Percentiles rank a stretch among this genome's conserved stretches.
These are phyloP conservation scores for Stagonosporopsis rhizophila DNA, from an alignment of 2,329 filamentous ascomycete genomes.

Conservation along the genomic window DNA sequence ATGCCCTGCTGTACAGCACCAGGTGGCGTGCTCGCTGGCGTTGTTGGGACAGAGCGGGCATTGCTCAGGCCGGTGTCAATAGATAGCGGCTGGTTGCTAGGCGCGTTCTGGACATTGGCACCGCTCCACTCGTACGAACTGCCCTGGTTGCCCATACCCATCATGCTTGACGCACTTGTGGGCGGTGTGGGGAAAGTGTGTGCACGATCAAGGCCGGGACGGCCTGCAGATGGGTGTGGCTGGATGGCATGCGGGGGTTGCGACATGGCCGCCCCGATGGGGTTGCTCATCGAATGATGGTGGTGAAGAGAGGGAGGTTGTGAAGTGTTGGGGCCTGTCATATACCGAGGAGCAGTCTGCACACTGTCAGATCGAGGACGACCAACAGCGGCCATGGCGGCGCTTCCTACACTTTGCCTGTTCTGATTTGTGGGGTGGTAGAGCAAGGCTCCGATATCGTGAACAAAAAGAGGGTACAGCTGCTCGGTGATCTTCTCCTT, in stretches of 20 bases:
- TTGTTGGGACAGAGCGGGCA: slow-evolving; percentile 84
- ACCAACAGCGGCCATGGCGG: slow-evolving; percentile 77
- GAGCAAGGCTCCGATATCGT: slow-evolving; percentile 91
- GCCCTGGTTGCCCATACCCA: slow-evolving; percentile 75
- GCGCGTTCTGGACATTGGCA: slow-evolving; percentile 51
- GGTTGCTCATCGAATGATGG: slow-evolving; percentile 70
- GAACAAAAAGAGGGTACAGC: slow-evolving; percentile 93
- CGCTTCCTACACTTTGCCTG: slow-evolving; percentile 75
- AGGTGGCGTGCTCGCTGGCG: slow-evolving; percentile 89
- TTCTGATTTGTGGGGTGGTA: slow-evolving; percentile 92
- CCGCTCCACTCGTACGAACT: slow-evolving; percentile 79
- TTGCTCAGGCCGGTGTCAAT: slow-evolving; percentile 82
- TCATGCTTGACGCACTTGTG: slow-evolving; percentile 88
- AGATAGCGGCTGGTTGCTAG: slow-evolving; percentile 74
- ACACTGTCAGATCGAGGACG: slow-evolving; percentile 56
- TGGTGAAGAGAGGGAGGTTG: slow-evolving; percentile 75
- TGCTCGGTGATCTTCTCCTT: slow-evolving; percentile 99
- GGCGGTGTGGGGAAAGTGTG: slow-evolving; percentile 95
- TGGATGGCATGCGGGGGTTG: slow-evolving; percentile 72
- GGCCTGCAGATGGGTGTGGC: slow-evolving; percentile 62
- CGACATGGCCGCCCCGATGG: slow-evolving; percentile 65
- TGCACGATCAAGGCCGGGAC: slow-evolving; percentile 77
- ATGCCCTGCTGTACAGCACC: slow-evolving; percentile 81
- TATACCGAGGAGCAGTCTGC: slow-evolving; percentile 55
- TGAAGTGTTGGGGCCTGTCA: slow-evolving; percentile 66